Evolutionary conservation across 164 flowering plant species (phyloP), one percentile per base, ranked within the genome.

Genomic region (Magnolia changhungtana): DNA sequence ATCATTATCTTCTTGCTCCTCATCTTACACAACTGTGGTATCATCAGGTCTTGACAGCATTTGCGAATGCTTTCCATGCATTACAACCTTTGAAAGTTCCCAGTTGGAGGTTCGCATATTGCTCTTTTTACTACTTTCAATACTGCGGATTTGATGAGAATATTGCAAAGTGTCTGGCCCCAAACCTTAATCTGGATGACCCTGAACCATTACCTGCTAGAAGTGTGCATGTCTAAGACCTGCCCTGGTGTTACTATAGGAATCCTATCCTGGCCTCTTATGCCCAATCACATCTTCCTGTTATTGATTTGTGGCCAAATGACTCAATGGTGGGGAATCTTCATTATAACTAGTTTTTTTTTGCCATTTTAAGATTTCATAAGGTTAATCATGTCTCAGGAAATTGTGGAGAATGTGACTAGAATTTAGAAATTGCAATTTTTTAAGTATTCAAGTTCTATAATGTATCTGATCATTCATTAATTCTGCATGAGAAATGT

Each of bases 61-160:
- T 93, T 82, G 97, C 98, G 23, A 88, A 86, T 88, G 91, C 96
- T 73, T 96, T 96, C 80, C 98, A 91, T 83, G 89, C 88, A 58
- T 81, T 96, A 77, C 97, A 94, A 78, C 98, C 98, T 72, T 86
- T 92, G 49, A 90, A 89, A 84, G 84, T 91, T 80, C 96, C 97
- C 70, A 86, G 87, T 50, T 94, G 91, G 85, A 94, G 98, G 97
- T 94, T 31, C 72, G 88, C 71, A 50, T 80, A 23, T 16, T 69
- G 31, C 50, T 27, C 21, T 29, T 73, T 31, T 14, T 55, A 55
- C 18, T 55, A 55, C 11, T 8, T 16, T 55, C 18, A 16, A 9
- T 69, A 27, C 29, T 27, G 2, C 18, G 11, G 18, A 55, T 55
- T 52, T 55, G 16, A 11, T 55, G 3, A 55, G 61, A 11, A 11